These are phyloP conservation scores for Carex parvula DNA, from an alignment of 176 grass and related monocot genomes.

Conservation along the genomic window DNA sequence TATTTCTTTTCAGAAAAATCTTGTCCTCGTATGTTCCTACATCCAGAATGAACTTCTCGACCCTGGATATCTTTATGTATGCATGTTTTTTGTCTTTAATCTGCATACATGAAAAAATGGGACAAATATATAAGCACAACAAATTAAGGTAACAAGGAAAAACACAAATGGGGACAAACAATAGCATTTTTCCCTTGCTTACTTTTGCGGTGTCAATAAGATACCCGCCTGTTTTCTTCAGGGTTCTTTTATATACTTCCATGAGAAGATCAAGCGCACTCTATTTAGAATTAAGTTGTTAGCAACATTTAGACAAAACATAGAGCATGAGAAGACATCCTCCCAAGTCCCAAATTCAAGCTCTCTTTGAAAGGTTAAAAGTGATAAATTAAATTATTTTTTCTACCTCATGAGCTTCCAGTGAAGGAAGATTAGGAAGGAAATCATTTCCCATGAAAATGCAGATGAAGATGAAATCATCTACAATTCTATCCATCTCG, in stretches of 20 bases:
- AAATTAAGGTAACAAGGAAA: not conserved
- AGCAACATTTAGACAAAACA: not conserved
- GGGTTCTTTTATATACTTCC: constrained; percentile 43
- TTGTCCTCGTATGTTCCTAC: constrained; percentile 22
- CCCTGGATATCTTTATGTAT: constrained; percentile 31
- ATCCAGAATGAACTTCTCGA: constrained; percentile 30
- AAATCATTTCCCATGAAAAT: constrained; percentile 88
- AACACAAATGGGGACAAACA: not conserved
- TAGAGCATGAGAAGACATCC: not conserved
- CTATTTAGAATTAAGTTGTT: constrained; percentile 9
- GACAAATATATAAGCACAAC: not conserved
- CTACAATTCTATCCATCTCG: constrained; percentile 51
- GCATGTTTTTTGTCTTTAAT: not conserved
- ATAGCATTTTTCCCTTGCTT: not conserved
- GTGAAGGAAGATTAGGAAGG: constrained; percentile 57
- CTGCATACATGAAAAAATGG: not conserved
- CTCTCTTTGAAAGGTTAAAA: not conserved
- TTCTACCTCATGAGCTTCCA: constrained; percentile 59
- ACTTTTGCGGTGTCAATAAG: constrained; percentile 45
- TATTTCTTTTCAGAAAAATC: not conserved
- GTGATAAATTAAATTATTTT: not conserved
- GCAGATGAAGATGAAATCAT: constrained; percentile 74
- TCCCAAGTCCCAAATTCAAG: not conserved
- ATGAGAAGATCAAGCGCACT: constrained; percentile 45
- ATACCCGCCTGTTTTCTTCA: constrained; percentile 56